Base-by-base conservation (phyloP, 495 filamentous ascomycete species). In the Talaromyces liani region DNA sequence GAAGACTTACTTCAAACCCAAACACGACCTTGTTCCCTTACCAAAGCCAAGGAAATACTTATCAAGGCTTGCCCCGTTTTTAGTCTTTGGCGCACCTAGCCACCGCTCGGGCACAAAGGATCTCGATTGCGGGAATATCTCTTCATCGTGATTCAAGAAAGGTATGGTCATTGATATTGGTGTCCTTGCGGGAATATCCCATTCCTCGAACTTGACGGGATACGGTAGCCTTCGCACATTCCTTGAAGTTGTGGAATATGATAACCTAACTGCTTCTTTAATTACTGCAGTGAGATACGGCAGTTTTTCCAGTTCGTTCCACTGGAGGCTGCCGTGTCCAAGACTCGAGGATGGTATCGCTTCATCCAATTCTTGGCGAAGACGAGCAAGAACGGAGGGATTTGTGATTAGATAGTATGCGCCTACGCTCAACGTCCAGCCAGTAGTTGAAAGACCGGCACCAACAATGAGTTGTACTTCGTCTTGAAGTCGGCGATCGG, bases 71-170 rank as follows among this genome's bases (percentile, higher is more conserved):
- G 58, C 29, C 33, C 58, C 58, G 16, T 31, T 29, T 25, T n/a
- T 64, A 33, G 66, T 60, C 31, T 68, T 67, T 24, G 69, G 22
- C 2, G 66, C 65, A 47, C 71, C 69, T 60, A 71, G 58, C 77
- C 78, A 84, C 22, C 81, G 74, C 36, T 80, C 74, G 2, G 81
- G 79, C 1, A 68, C 66, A 67, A 82, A 84, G 0, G 24, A 65
- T 12, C 70, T 47, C 5, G 74, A 73, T 39, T 79, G 67, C 0
- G 77, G 73, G 60, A 82, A 84, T 20, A 80, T 69, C 1, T 64
- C 41, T 39, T 75, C 69, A 56, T 75, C 73, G 29, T 72, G 69
- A 60, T 84, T 78, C 24, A 82, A 66, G 22, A 76, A 65, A 1
- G 70, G 45, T 2, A 71, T 68, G 1, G 73, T 77, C 77, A 80